Conservation (phyloP, 164 flowering plant genomes). For the Vitis labrusca region DNA sequence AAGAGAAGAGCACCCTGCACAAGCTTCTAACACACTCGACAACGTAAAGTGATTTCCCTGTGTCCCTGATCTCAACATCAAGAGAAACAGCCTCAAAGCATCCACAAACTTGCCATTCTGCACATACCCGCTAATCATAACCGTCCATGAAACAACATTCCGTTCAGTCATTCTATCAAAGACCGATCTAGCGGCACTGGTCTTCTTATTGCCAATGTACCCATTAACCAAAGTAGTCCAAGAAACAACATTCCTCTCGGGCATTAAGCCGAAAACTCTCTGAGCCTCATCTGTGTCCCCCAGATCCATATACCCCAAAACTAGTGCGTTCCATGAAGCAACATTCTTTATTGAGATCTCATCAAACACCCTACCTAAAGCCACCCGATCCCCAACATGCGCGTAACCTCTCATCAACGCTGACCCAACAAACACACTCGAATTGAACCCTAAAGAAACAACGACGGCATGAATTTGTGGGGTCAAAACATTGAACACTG, state of each 20-base stretch:
- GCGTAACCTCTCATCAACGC: slow-evolving; percentile 54
- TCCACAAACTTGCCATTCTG: slow-evolving; percentile 28
- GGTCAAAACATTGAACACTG: slow-evolving; percentile 32
- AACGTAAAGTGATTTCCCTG: slow-evolving; percentile 43
- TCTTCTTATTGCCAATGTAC: slow-evolving; percentile 35
- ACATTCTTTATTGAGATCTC: slow-evolving; percentile 43
- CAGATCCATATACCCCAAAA: slow-evolving; percentile 50
- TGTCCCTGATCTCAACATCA: slow-evolving; percentile 36
- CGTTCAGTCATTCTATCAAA: slow-evolving; percentile 41
- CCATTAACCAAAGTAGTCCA: slow-evolving; percentile 63
- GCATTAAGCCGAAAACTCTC: slow-evolving; percentile 44
- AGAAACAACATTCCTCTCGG: slow-evolving; percentile 42
- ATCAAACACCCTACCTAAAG: slow-evolving; percentile 40
- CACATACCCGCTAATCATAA: slow-evolving; percentile 60
- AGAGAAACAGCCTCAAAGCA: slow-evolving; percentile 40
- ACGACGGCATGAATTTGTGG: slow-evolving; percentile 54
- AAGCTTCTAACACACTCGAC: slow-evolving; percentile 45
- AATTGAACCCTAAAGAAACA: slow-evolving; percentile 31
- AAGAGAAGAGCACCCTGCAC: slow-evolving; percentile 48
- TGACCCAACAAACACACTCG: slow-evolving; percentile 47
- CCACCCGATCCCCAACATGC: slow-evolving; percentile 24
- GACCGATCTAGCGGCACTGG: slow-evolving; percentile 34
- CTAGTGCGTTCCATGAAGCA: slow-evolving; percentile 47
- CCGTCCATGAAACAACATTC: slow-evolving; percentile 67
- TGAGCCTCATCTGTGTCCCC: slow-evolving; percentile 37